Conservation (phyloP, 257 asterid species). For the Capsicum baccatum region DNA sequence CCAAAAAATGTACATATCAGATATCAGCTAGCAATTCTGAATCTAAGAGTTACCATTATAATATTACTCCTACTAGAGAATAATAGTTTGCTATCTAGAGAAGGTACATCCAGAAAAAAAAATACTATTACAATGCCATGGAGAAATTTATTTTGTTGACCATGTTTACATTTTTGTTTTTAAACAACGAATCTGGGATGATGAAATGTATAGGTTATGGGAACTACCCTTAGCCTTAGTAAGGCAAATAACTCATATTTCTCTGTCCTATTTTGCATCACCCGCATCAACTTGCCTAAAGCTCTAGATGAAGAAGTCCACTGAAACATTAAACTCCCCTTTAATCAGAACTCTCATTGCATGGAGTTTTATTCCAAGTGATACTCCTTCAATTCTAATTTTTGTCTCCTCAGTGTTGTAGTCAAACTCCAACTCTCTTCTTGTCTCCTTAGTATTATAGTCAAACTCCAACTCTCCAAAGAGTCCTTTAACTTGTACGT, state of each 20-base stretch:
- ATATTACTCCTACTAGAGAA: not conserved
- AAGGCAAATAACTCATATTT: not conserved
- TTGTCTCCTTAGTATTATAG: no score
- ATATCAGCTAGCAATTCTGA: constrained; percentile 14
- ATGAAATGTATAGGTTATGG: not conserved
- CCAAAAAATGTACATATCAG: not conserved
- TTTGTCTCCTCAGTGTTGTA: no score
- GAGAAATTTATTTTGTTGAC: not conserved
- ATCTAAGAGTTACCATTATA: constrained; percentile 5
- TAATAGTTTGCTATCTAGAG: not conserved
- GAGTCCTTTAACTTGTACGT: no score
- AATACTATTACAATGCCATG: not conserved
- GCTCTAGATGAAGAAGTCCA: not conserved
- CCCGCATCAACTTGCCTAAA: not conserved
- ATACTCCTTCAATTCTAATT: no score
- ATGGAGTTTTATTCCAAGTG: no score
- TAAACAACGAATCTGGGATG: not conserved
- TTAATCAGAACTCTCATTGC: no score
- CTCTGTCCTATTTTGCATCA: not conserved
- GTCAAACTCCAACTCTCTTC: no score
- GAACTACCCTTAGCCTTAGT: not conserved
- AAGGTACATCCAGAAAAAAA: not conserved
- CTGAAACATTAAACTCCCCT: not conserved
- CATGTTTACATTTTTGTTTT: not conserved
- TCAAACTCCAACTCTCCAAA: no score